A percentile compares a stretch with the other conserved stretches of the same genome.
These are phyloP conservation scores for Trypanosoma cruzi DNA, from an alignment of 208 protist genomes.

Conservation along the genomic window DNA sequence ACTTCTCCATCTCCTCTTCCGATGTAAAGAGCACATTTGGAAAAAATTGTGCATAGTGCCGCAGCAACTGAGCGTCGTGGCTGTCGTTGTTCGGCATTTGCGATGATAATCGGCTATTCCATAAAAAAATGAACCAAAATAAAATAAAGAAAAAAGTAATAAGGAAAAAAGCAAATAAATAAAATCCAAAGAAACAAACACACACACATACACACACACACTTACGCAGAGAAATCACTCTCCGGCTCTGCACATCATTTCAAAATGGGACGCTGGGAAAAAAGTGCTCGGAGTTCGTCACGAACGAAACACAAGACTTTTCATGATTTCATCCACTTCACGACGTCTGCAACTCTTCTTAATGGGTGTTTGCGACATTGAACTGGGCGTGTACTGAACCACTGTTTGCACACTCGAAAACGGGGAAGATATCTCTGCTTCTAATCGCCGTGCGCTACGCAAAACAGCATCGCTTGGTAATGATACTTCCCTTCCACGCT, in stretches of 20 bases:
- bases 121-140: neutral
- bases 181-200: neutral
- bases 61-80: conserved; percentile 57
- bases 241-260: neutral
- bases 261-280: neutral
- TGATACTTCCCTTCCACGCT: conserved; percentile 6
- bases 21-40: conserved; percentile 77
- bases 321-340: conserved; percentile 37
- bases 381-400: conserved; percentile 14
- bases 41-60: conserved; percentile 85
- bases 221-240: neutral
- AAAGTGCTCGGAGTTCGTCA: conserved; percentile 2
- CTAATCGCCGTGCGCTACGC: conserved; percentile 26
- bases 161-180: neutral
- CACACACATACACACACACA: conserved; percentile 5
- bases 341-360: conserved; percentile 10
- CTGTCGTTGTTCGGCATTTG: conserved; percentile 36
- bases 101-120: neutral
- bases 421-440: conserved; percentile 14
- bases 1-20: conserved; percentile 68
- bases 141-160: conserved; percentile 4
- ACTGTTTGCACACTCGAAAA: conserved; percentile 24
- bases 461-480: conserved; percentile 16
- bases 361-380: conserved; percentile 1
- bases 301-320: conserved; percentile 25